Conservation (phyloP, 768 basidiomycete species). For the Paxillus involutus region DNA sequence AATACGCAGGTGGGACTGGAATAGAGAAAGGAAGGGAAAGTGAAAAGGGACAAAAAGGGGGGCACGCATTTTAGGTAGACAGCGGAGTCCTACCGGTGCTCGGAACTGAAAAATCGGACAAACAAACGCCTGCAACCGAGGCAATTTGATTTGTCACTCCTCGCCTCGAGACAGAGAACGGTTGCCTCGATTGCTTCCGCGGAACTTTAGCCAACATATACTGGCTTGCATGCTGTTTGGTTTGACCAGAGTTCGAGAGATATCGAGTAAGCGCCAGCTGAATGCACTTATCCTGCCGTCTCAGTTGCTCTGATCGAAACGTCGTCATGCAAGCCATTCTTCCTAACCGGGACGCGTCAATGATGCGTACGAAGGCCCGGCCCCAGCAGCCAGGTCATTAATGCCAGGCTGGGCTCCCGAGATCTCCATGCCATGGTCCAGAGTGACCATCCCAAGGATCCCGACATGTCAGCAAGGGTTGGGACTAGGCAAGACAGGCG, state of each 20-base stretch:
- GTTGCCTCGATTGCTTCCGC: conserved; percentile 4
- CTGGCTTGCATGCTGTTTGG: not conserved
- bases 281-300: too few relatives aligned
- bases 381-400: too few relatives aligned
- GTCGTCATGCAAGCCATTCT: too few relatives aligned
- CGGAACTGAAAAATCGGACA: not conserved
- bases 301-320: too few relatives aligned
- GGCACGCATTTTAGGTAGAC: not conserved
- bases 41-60: not conserved
- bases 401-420: too few relatives aligned
- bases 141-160: not conserved
- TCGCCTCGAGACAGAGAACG: not conserved
- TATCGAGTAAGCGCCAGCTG: not conserved
- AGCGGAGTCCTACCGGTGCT: not conserved
- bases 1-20: not conserved
- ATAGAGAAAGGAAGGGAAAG: not conserved
- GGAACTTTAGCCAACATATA: not conserved
- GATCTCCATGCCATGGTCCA: too few relatives aligned
- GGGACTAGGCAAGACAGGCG: too few relatives aligned
- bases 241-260: not conserved
- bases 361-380: too few relatives aligned
- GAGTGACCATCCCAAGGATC: too few relatives aligned
- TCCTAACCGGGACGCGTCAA: too few relatives aligned
- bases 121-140: not conserved
- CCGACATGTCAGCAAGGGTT: too few relatives aligned